Evolutionary conservation across 495 filamentous ascomycete species (phyloP), one percentile per base, ranked within the genome.

Genomic region (Bacidia rubella): DNA sequence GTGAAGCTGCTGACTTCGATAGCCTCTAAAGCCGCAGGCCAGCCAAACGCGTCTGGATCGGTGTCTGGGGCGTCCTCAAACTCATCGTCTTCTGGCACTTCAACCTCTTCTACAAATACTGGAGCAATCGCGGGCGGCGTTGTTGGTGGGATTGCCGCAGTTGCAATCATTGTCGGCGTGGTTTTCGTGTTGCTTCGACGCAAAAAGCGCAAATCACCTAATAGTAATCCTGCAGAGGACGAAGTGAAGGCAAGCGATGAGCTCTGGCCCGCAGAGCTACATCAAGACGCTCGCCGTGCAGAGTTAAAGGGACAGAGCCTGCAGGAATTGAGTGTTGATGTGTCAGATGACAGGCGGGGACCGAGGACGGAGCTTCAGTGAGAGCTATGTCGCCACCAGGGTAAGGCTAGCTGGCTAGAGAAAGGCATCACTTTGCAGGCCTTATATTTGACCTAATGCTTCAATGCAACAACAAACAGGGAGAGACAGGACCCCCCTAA

Each of bases 41-140:
- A 5, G 29, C 5, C 29, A 7, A 15, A 5, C 5, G 15, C 5
- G 7, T 35, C 29, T 5, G 15, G 15, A 5, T 5, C 29, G 15
- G 15, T 5, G 7, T 35, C 29, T 5, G 15, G 15, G 7, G 29
- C 29, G 15, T 7, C 7, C 29, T 35, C 29, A 15, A 35, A 35
- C 29, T 5, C 29, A 35, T 7, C 7, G 7, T 35, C 29, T 5
- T 7, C 29, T 15, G 29, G 7, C 5, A 35, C 5, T 15, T 35
- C 29, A 15, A 35, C 29, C 29, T 7, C 29, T 35, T 3, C 27
- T 21, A 39, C 24, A 5, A 48, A 57, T 2, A 21, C 49, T 1
- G 57, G 57, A 1, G 12, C 43, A 2, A 50, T 59, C 25, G 54
- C 56, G 10, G 56, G 56, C 0, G 38, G 42, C 9, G 25, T 40